Conservation (phyloP, 345 rosid species). For the Eucalyptus marginata region DNA sequence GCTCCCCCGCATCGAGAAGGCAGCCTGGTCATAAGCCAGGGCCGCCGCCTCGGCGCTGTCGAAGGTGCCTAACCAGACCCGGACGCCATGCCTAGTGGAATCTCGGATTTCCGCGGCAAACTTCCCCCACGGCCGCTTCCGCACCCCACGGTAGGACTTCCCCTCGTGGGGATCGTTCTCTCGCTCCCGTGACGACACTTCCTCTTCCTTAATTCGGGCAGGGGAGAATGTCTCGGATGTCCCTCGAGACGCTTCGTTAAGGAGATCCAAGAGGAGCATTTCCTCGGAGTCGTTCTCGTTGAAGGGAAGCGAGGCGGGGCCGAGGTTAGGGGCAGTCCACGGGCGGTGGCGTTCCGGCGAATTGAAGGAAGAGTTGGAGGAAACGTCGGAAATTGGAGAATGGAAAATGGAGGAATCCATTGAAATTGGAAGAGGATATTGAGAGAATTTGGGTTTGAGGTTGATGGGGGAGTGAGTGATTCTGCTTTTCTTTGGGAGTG, state of each 20-base stretch:
- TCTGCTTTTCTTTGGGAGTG: background rate
- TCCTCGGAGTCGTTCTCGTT: constrained; percentile 90
- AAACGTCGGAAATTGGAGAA: background rate
- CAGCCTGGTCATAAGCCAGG: constrained; percentile 79
- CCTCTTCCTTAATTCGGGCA: constrained; percentile 24
- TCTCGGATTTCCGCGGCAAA: constrained; percentile 87
- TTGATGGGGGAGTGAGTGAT: background rate
- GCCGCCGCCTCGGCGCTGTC: constrained; percentile 87
- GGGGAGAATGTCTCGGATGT: background rate
- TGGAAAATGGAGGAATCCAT: background rate
- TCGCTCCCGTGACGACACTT: constrained; percentile 23
- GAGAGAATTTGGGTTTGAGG: background rate
- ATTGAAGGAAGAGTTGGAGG: constrained; percentile 2
- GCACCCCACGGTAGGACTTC: constrained; percentile 60
- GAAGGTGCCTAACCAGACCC: constrained; percentile 90
- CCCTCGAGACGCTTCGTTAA: constrained; percentile 29
- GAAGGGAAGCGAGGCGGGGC: constrained; percentile 49
- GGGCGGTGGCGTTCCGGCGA: constrained; percentile 20
- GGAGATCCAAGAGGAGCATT: constrained; percentile 69
- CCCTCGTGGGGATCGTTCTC: constrained; percentile 13
- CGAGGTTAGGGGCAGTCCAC: constrained; percentile 15
- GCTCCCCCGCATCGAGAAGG: constrained; percentile 67
- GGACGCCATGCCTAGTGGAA: constrained; percentile 51
- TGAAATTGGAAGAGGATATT: background rate
- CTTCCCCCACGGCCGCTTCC: constrained; percentile 89